phyloP scores from a whole-genome alignment of 129 eudicot genomes.

The Arctium lappa region DNA sequence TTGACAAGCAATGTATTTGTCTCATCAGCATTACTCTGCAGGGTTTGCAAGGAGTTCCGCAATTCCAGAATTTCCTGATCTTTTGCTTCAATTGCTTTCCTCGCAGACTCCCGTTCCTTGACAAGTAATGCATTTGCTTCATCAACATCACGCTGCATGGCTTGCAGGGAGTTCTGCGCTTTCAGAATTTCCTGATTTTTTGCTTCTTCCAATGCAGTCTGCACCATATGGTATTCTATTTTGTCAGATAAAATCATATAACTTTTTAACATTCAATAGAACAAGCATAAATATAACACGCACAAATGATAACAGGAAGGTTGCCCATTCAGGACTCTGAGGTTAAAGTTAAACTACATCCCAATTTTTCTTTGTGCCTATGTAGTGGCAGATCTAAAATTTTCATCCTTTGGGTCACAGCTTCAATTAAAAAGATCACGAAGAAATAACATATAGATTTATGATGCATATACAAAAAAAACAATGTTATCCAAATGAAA shows the following conservation, averaged over 20 bases:
- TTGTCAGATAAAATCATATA: conserved; percentile 4
- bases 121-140: conserved; percentile 56
- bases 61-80: conserved; percentile 65
- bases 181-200: conserved; percentile 67
- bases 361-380: neutral
- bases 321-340: neutral
- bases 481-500: neutral
- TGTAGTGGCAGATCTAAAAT: neutral
- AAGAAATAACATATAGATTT: neutral
- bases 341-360: neutral
- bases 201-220: conserved; percentile 83
- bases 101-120: conserved; percentile 72
- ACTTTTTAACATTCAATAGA: neutral
- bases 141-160: conserved; percentile 57
- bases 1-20: conserved; percentile 44
- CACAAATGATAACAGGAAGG: neutral
- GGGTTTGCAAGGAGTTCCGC: conserved; percentile 48
- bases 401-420: neutral
- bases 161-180: conserved; percentile 59
- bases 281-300: neutral
- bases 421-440: neutral
- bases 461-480: neutral
- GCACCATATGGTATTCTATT: conserved; percentile 26
- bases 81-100: conserved; percentile 74
- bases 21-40: conserved; percentile 66